Evolutionary conservation across 768 basidiomycete species (phyloP).

Genomic region (Hortiboletus flavorubellus): DNA sequence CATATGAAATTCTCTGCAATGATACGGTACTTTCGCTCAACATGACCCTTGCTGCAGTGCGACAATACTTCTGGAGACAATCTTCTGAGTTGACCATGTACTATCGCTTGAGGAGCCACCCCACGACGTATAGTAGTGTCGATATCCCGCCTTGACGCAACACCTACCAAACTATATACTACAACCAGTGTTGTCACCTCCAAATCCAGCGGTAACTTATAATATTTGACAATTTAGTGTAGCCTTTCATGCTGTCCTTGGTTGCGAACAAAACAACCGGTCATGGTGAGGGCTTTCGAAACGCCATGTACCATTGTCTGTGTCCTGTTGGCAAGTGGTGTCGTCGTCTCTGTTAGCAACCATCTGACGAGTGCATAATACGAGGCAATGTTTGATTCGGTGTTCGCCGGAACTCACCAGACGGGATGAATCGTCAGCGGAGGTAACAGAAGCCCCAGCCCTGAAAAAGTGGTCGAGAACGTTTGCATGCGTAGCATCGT

Average conservation of each 20-base stretch:
- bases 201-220: slow-evolving; percentile 16
- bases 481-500: too few species aligned
- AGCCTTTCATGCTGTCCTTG: not conserved
- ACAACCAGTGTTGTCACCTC: not conserved
- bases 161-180: not conserved
- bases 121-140: not conserved
- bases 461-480: too few species aligned
- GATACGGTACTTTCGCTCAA: slow-evolving; percentile 76
- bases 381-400: too few species aligned
- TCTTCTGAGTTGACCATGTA: slow-evolving; percentile 69
- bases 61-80: slow-evolving; percentile 87
- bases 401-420: too few species aligned
- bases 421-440: too few species aligned
- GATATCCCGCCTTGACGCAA: not conserved
- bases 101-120: slow-evolving; percentile 52
- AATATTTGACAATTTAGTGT: slow-evolving; percentile 16
- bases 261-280: not conserved
- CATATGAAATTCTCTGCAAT: slow-evolving; percentile 87
- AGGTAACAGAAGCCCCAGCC: too few species aligned
- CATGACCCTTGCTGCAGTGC: slow-evolving; percentile 88
- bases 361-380: too few species aligned
- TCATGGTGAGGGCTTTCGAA: not conserved
- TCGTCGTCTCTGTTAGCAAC: not conserved
- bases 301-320: not conserved
- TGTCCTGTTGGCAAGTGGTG: not conserved